A percentile compares a stretch with the other conserved stretches of the same genome.
Conservation (phyloP, 257 asterid species). For the Salvia splendens region DNA sequence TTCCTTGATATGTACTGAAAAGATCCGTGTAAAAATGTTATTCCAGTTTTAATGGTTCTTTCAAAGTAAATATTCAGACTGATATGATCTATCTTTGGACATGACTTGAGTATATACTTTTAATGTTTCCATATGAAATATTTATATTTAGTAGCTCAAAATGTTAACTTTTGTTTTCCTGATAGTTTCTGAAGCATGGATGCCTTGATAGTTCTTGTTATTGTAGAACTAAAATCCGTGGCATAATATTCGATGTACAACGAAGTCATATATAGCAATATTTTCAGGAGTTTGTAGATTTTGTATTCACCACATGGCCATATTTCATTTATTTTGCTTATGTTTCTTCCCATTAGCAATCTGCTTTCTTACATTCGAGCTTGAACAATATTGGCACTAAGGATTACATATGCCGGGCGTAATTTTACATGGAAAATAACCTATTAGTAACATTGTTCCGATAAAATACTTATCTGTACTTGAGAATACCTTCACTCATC, state of each 20-base stretch:
- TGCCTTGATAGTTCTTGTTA: background rate
- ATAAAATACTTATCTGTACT: background rate
- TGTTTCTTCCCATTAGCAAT: background rate
- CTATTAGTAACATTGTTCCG: background rate
- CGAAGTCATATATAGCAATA: background rate
- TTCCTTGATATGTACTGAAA: conserved; percentile 16
- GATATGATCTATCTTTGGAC: conserved; percentile 2
- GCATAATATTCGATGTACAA: background rate
- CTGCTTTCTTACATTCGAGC: background rate
- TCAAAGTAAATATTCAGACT: background rate
- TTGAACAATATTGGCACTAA: background rate
- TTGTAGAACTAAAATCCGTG: background rate
- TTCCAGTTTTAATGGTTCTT: background rate
- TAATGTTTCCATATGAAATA: background rate
- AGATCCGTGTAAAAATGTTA: background rate
- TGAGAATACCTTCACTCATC: background rate
- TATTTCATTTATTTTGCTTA: background rate
- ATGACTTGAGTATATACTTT: conserved; percentile 4
- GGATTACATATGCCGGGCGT: background rate
- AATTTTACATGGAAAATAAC: background rate
- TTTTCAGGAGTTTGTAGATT: background rate
- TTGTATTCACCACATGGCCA: background rate
- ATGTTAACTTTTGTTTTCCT: background rate
- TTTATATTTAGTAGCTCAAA: background rate
- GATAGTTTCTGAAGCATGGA: background rate